Evolutionary conservation across 192 early-diverging fungal genomes (phyloP), one percentile per base, ranked within the genome.

Genomic region (Mortierella claussenii): DNA sequence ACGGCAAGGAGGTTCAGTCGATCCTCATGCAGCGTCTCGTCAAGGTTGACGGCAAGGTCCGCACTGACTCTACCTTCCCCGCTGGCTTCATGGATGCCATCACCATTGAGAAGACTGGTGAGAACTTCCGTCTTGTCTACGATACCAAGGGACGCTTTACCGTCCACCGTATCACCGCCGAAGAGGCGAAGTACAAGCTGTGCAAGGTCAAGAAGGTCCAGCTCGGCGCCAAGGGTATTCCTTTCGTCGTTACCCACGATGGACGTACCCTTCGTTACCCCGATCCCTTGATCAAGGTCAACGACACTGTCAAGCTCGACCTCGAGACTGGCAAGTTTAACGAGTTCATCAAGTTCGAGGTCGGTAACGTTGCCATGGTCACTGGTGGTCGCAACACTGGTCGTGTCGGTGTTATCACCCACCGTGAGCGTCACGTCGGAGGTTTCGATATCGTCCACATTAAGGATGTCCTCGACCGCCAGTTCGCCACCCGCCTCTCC

Each of bases 161-260:
- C 68, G 95, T 99, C 86, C 98, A 99, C 91, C 93, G 96, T 81
- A 98, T 99, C 84, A 94, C 92, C 57, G 92, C 88, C 42, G 96
- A 98, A 81, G 98, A 99, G 87, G 93, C 94, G 86, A 93, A 96
- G 87, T 99, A 98, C 95, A 99, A 99, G 90, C 89, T 99, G 65
- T 92, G 93, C 87, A 99, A 99, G 91, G 94, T 99, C 69, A 95
- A 93, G 87, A 91, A 90, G 82, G 90, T 96, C 78, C 88, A 97
- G 86, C 85, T 98, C 64, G 97, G 97, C 68, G 86, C 91, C 78
- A 97, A 97, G 85, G 94, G 91, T 67, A 94, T 99, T 58, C 98
- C 98, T 27, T 98, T 87, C 88, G 82, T 93, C 45, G 94, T 97
- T 55, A 99, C 98, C 83, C 98, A 99, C 89, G 98, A 99, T 78